These are phyloP conservation scores for Zangia roseola DNA, from an alignment of 768 basidiomycete species.

Conservation along the genomic window DNA sequence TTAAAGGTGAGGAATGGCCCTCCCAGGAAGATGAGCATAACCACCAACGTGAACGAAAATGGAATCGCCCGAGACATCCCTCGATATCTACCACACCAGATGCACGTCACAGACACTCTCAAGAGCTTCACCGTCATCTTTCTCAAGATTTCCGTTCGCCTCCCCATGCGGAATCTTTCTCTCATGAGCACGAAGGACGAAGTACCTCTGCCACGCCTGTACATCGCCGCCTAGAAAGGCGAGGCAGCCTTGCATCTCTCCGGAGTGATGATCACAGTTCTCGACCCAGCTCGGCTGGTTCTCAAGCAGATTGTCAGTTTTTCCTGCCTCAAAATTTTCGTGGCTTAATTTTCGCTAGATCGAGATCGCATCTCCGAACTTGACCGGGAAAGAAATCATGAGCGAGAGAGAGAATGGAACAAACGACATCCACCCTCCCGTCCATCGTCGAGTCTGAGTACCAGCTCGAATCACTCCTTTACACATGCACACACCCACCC, in stretches of 20 bases:
- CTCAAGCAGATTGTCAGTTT: constrained; percentile 53
- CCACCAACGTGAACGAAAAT: constrained; percentile 47
- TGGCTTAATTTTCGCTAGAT: constrained; percentile 33
- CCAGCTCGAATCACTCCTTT: constrained; percentile 35
- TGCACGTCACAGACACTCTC: constrained; percentile 24
- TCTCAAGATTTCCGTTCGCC: constrained; percentile 29
- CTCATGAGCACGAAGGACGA: constrained; percentile 16
- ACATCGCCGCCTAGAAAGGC: constrained; percentile 20
- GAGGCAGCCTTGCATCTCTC: constrained; percentile 42
- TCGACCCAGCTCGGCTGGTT: constrained; percentile 44
- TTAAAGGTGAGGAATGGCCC: constrained; percentile 29
- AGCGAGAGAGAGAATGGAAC: constrained; percentile 59
- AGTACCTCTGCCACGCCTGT: constrained; percentile 4
- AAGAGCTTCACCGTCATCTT: constrained; percentile 27
- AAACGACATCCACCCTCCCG: constrained; percentile 40
- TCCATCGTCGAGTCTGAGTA: constrained; percentile 44
- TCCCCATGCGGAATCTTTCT: constrained; percentile 20
- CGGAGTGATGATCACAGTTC: constrained; percentile 41
- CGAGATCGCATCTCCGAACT: constrained; percentile 42
- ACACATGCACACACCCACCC: constrained; percentile 37
- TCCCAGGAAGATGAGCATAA: constrained; percentile 30
- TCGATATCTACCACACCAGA: constrained; percentile 27
- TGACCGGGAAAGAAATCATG: constrained; percentile 43
- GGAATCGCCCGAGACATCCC: constrained; percentile 40
- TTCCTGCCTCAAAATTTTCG: background rate